These are phyloP conservation scores for Alternaria brassicae DNA, from an alignment of 2,329 filamentous ascomycete genomes.

Conservation along the genomic window DNA sequence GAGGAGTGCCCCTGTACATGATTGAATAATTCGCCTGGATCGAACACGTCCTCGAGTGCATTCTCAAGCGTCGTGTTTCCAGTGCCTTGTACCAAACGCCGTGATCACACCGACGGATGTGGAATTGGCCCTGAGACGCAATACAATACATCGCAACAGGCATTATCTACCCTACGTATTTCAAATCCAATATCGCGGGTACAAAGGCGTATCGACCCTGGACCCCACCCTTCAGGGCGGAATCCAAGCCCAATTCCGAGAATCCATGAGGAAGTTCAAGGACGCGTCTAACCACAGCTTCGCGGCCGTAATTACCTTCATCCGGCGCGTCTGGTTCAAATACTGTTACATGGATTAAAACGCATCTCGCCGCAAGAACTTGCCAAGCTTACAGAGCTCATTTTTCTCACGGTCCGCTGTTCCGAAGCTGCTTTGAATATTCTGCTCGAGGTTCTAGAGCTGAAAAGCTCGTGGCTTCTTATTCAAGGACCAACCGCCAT, in stretches of 20 bases:
- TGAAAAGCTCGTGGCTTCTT: background rate
- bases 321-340: background rate
- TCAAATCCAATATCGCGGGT: conserved; percentile 54
- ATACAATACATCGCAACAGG: conserved; percentile 48
- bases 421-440: background rate
- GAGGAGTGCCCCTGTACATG: background rate
- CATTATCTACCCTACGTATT: conserved; percentile 52
- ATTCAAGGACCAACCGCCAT: conserved; percentile 24
- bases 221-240: conserved; percentile 45
- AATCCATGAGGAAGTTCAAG: conserved; percentile 55
- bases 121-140: conserved; percentile 47
- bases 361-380: background rate
- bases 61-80: conserved; percentile 57
- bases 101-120: conserved; percentile 51
- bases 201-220: conserved; percentile 54
- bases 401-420: background rate
- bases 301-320: background rate
- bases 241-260: conserved; percentile 39
- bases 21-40: background rate
- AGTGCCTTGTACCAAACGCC: conserved; percentile 50
- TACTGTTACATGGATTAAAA: background rate
- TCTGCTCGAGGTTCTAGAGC: background rate
- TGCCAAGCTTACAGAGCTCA: background rate
- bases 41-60: conserved; percentile 39
- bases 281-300: conserved; percentile 45